These are phyloP conservation scores for Auriscalpium orientale DNA, from an alignment of 768 basidiomycete species.

Conservation along the genomic window DNA sequence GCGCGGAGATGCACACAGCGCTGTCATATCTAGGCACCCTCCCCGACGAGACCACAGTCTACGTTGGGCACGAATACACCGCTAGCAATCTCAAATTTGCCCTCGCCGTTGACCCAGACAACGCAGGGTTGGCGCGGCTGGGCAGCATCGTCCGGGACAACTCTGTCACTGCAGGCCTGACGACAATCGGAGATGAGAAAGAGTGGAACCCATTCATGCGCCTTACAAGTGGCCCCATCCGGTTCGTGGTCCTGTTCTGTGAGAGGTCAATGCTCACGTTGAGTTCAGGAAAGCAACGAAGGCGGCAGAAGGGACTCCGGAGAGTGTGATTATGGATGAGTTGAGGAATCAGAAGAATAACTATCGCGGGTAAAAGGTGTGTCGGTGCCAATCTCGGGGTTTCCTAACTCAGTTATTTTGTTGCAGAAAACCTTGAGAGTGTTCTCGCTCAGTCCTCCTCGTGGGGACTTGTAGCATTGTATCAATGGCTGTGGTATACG, in stretches of 20 bases:
- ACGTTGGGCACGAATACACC: conserved; percentile 93
- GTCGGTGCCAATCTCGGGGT: not conserved
- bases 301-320: conserved; percentile 32
- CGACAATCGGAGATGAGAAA: conserved; percentile 91
- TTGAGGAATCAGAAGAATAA: conserved; percentile 82
- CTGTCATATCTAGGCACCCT: conserved; percentile 63
- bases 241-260: conserved; percentile 34
- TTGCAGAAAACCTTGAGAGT: not conserved
- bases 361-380: conserved; percentile 49
- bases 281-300: conserved; percentile 41
- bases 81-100: conserved; percentile 66
- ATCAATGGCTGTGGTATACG: not conserved
- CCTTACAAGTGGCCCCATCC: conserved; percentile 50
- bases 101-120: conserved; percentile 53
- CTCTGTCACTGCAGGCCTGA: conserved; percentile 64
- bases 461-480: too few relatives aligned
- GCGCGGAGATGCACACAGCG: conserved; percentile 72
- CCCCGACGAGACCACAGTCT: conserved; percentile 74
- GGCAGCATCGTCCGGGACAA: conserved; percentile 50
- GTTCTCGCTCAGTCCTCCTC: not conserved
- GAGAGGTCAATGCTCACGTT: not conserved
- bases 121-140: conserved; percentile 53
- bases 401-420: not conserved
- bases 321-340: conserved; percentile 60
- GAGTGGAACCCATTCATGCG: conserved; percentile 96